Base-by-base conservation (phyloP, 352 stramenopile genomes). In the Globisporangium nodosum region DNA sequence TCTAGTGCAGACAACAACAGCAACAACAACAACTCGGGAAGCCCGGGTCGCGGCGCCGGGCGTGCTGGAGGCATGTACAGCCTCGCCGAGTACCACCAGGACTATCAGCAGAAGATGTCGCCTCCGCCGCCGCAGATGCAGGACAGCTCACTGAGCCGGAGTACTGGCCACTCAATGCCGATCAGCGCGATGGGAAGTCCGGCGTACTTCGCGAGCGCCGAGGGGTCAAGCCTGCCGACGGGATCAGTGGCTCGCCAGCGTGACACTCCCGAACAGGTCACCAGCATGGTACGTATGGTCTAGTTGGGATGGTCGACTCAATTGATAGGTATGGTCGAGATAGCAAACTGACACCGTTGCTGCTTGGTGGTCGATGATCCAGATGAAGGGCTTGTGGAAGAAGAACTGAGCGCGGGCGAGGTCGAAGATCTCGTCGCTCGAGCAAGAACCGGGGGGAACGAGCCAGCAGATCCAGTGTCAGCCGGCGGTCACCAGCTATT, bases 341-440 rank as follows among this genome's bases (percentile, higher is more conserved):
- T 24, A 15, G 12, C 3, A 3, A 30, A 24, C 42, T 51, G n/a
- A 60, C 49, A 6, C 8, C 3, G 13, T 48, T 20, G 9, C 24
- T 39, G 40, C 11, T 31, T 40, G 21, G 24, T 27, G 30, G 18
- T 39, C 50, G 18, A 48, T 55, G 35, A 2, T 31, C 16, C 43
- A 91, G 81, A 84, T 89, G 71, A 91, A 91, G 65, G 81, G 81
- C 53, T 84, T 91, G 68, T 89, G 81, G 81, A 89, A 87, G 63
- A 89, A 88, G 61, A 91, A 89, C 70, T 90, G 21, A 33, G 21
- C 8, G 16, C 15, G 56, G 20, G 2, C 11, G 37, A 24, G 16
- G 15, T 6, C 18, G 31, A 30, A 3, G n/a, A 27, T 56, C 18
- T 49, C 51, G 9, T n/a, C 35, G 18, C 12, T 47, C 37, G 13